These are phyloP conservation scores for Oryza brachyantha DNA, from an alignment of 176 grass and related monocot species.

Conservation along the genomic window DNA sequence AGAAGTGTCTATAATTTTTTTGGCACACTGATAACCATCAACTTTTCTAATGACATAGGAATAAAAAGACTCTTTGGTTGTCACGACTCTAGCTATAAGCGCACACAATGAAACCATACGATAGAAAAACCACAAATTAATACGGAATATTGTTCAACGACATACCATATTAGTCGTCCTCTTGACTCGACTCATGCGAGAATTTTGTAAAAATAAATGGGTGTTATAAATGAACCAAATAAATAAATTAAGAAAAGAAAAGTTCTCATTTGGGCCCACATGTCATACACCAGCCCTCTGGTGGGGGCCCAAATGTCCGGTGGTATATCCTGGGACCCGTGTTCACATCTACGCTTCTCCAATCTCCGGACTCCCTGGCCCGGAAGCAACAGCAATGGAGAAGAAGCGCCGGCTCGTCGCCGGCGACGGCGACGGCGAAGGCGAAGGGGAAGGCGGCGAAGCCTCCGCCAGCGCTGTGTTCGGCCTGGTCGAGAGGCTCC, in stretches of 20 bases:
- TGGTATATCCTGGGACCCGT: neutral
- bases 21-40: too few species aligned
- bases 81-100: too few species aligned
- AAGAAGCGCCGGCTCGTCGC: constrained; percentile 36
- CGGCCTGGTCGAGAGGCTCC: constrained; percentile 51
- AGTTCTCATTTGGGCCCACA: neutral
- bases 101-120: too few species aligned
- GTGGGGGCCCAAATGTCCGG: neutral
- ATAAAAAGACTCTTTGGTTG: too few species aligned
- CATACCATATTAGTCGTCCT: too few species aligned
- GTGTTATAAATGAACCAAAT: neutral
- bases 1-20: too few species aligned
- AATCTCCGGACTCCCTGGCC: constrained; percentile 10
- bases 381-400: constrained; percentile 38
- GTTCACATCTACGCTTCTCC: constrained; percentile 7
- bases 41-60: too few species aligned
- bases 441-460: constrained; percentile 12
- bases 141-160: too few species aligned
- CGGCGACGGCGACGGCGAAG: constrained; percentile 20
- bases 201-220: neutral
- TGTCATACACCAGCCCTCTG: neutral
- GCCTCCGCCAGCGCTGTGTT: neutral
- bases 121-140: too few species aligned
- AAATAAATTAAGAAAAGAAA: neutral
- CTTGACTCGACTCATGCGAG: too few species aligned